phyloP scores from a whole-genome alignment of 2,329 filamentous ascomycete species.

The Cercospora zeae-maydis region DNA sequence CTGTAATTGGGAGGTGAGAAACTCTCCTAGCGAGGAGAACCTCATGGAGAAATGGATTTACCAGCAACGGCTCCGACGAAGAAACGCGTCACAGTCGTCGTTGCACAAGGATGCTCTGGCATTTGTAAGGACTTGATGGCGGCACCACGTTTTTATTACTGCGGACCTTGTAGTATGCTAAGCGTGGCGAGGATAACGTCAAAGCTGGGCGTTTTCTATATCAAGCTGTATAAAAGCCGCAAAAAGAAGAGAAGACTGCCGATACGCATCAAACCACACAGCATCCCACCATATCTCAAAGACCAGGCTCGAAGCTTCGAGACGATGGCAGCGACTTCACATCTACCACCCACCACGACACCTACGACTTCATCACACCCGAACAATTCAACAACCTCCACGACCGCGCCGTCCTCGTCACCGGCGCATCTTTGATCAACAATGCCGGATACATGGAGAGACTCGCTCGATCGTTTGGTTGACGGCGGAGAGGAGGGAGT shows the following conservation, averaged over 20 bases:
- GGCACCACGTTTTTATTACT: background rate
- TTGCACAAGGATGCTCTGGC: too few species aligned
- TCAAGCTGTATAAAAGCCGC: too few species aligned
- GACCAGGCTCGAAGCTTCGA: background rate
- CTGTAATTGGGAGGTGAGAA: too few species aligned
- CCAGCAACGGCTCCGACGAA: too few species aligned
- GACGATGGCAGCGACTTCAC: slow-evolving; percentile 26
- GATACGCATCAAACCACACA: too few species aligned
- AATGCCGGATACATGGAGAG: slow-evolving; percentile 36
- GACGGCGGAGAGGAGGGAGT: slow-evolving; percentile 36
- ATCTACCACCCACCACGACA: slow-evolving; percentile 37
- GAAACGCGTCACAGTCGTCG: too few species aligned
- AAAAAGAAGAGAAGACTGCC: too few species aligned
- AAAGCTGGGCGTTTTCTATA: background rate
- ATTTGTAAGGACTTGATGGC: too few species aligned
- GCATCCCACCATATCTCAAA: slow-evolving; percentile 1
- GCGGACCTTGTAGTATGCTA: background rate
- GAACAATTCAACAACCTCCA: slow-evolving; percentile 33
- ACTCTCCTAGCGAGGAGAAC: too few species aligned
- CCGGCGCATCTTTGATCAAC: slow-evolving; percentile 43
- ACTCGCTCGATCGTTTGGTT: slow-evolving; percentile 32
- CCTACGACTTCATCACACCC: slow-evolving; percentile 51
- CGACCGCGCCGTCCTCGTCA: slow-evolving; percentile 51
- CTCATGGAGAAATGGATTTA: too few species aligned
- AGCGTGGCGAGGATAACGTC: background rate